phyloP scores from a whole-genome alignment of 352 stramenopile genomes.

The Globisporangium alternatum region DNA sequence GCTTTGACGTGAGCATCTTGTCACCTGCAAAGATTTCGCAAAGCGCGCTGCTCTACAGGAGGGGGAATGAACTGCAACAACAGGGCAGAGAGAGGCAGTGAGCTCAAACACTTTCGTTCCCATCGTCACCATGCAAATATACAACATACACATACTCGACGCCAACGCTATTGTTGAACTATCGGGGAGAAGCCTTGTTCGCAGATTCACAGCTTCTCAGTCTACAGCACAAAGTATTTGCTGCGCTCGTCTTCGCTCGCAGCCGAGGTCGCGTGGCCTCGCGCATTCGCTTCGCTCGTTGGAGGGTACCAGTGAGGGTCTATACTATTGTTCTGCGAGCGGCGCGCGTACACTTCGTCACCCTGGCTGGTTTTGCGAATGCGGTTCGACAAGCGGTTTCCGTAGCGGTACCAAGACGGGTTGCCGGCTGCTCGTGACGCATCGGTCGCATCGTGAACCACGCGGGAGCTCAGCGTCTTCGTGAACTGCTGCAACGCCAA shows the following conservation, averaged over 20 bases:
- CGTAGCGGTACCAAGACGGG: slow-evolving; percentile 76
- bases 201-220: neutral
- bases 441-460: slow-evolving; percentile 57
- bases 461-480: slow-evolving; percentile 72
- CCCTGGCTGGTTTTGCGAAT: slow-evolving; percentile 57
- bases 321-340: slow-evolving; percentile 69
- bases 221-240: slow-evolving; percentile 86
- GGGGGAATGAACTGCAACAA: neutral
- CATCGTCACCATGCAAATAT: slow-evolving; percentile 2
- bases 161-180: slow-evolving; percentile 2
- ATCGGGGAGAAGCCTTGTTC: slow-evolving; percentile 1
- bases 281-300: slow-evolving; percentile 24
- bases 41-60: slow-evolving; percentile 5
- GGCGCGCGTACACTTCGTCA: slow-evolving; percentile 45
- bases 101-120: neutral
- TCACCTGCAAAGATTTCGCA: neutral
- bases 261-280: slow-evolving; percentile 33
- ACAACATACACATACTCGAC: slow-evolving; percentile 4
- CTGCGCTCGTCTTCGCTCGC: slow-evolving; percentile 69
- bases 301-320: slow-evolving; percentile 40
- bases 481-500: slow-evolving; percentile 84
- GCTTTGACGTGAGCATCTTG: neutral
- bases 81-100: neutral
- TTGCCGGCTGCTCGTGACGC: slow-evolving; percentile 33
- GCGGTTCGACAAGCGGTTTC: slow-evolving; percentile 62